These are phyloP conservation scores for Juglanconis sp. DNA, from an alignment of 2,329 filamentous ascomycete species.

Conservation along the genomic window DNA sequence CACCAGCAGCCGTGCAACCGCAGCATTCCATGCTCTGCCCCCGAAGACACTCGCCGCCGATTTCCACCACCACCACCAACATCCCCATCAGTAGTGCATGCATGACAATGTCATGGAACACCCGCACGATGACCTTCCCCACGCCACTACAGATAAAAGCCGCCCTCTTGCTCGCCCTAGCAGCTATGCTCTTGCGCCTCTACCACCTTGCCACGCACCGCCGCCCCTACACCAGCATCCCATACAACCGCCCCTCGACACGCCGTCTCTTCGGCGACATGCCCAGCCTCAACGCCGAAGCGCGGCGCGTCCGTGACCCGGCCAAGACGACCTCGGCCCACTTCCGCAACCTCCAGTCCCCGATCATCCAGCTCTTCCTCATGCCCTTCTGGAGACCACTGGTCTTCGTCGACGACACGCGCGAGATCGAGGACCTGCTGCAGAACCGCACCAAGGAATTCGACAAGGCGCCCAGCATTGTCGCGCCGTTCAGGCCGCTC, in stretches of 20 bases:
- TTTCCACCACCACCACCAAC: background rate
- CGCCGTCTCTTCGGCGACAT: conserved; percentile 17
- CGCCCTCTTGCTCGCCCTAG: conserved; percentile 4
- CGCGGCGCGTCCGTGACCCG: background rate
- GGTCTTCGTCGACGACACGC: conserved; percentile 21
- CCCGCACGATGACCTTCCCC: background rate
- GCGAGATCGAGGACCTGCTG: conserved; percentile 23
- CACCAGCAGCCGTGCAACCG: too few species aligned
- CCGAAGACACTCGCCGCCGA: too few species aligned
- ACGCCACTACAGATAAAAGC: background rate
- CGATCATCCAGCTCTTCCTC: conserved; percentile 8
- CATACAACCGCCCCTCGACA: conserved; percentile 14
- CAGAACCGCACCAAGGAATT: conserved; percentile 21
- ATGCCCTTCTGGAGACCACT: conserved; percentile 19
- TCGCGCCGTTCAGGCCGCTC: conserved; percentile 11
- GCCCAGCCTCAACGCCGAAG: conserved; percentile 7
- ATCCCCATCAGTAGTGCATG: background rate
- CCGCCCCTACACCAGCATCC: conserved; percentile 13
- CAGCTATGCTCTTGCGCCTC: conserved; percentile 1
- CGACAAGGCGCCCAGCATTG: conserved; percentile 7
- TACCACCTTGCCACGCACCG: conserved; percentile 11
- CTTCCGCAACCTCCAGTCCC: conserved; percentile 1
- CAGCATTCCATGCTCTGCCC: too few species aligned
- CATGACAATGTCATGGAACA: background rate
- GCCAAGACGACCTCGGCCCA: conserved; percentile 5